These are phyloP conservation scores for Incumbomyces delicatus DNA, from an alignment of 2,329 filamentous ascomycete species.

Conservation along the genomic window DNA sequence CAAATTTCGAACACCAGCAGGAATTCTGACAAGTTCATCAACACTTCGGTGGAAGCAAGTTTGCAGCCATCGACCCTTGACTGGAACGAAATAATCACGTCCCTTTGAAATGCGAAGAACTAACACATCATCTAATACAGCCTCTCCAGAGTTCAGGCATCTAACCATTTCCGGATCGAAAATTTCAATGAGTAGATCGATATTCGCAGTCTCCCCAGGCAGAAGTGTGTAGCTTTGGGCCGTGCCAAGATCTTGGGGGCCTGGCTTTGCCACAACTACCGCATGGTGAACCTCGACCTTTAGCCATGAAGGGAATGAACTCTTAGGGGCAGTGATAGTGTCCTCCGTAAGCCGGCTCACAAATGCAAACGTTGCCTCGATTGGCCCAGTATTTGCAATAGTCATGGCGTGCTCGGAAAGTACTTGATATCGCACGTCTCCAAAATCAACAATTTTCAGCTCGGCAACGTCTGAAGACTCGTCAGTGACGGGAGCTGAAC, in stretches of 20 bases:
- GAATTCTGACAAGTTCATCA: slow-evolving; percentile 78
- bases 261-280: slow-evolving; percentile 21
- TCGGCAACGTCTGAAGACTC: slow-evolving; percentile 26
- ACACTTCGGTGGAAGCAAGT: slow-evolving; percentile 77
- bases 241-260: slow-evolving; percentile 25
- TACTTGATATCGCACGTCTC: slow-evolving; percentile 59
- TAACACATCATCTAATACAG: slow-evolving; percentile 70
- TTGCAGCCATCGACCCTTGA: slow-evolving; percentile 68
- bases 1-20: slow-evolving; percentile 59
- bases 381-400: slow-evolving; percentile 83
- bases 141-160: slow-evolving; percentile 58
- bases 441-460: slow-evolving; percentile 63
- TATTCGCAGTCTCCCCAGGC: slow-evolving; percentile 71
- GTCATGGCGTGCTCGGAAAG: slow-evolving; percentile 60
- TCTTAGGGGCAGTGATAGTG: slow-evolving; percentile 10
- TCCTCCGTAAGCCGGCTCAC: slow-evolving; percentile 56
- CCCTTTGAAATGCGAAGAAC: slow-evolving; percentile 76
- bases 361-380: slow-evolving; percentile 69
- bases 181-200: slow-evolving; percentile 59
- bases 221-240: slow-evolving; percentile 53
- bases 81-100: slow-evolving; percentile 81
- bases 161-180: slow-evolving; percentile 54
- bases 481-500: slow-evolving; percentile 31
- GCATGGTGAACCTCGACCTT: slow-evolving; percentile 50
- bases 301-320: slow-evolving; percentile 55